Evolutionary conservation across 805 yeast species (phyloP).

Genomic region (Lipomyces anomalus): DNA sequence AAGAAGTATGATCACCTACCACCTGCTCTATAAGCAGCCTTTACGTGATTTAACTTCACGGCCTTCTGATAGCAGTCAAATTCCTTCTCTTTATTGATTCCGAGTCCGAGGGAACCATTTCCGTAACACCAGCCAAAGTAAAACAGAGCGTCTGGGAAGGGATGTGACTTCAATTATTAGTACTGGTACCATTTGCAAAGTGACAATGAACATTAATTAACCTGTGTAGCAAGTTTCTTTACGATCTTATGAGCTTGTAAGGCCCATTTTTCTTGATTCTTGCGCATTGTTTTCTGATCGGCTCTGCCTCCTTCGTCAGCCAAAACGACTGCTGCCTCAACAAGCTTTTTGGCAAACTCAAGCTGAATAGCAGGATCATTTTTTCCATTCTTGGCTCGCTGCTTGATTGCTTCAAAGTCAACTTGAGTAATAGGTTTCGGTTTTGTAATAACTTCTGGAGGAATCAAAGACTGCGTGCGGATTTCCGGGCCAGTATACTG

Average conservation of each 20-base stretch:
- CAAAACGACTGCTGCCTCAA: constrained; percentile 44
- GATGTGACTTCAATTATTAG: no score
- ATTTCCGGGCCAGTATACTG: no score
- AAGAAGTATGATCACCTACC: no score
- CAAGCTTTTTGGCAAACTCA: constrained; percentile 54
- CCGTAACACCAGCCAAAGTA: constrained; percentile 57
- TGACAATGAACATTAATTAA: background rate
- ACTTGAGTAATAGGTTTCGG: constrained; percentile 4
- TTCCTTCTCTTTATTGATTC: constrained; percentile 54
- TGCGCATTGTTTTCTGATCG: constrained; percentile 42
- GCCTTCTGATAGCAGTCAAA: constrained; percentile 56
- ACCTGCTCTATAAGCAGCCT: constrained; percentile 63
- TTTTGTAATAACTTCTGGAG: constrained; percentile 7
- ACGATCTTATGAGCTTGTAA: constrained; percentile 54
- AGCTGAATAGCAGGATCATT: constrained; percentile 49
- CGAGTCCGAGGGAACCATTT: constrained; percentile 43
- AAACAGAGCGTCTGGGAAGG: constrained; percentile 46
- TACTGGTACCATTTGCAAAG: background rate
- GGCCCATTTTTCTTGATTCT: constrained; percentile 51
- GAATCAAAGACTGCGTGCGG: constrained; percentile 6
- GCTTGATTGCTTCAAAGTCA: constrained; percentile 7
- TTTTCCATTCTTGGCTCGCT: constrained; percentile 25
- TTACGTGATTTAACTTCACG: constrained; percentile 51
- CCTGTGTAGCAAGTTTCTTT: constrained; percentile 45
- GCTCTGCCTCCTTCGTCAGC: constrained; percentile 37